These are phyloP conservation scores for Epichloe amarillans DNA, from an alignment of 2,329 filamentous ascomycete species.

Conservation along the genomic window DNA sequence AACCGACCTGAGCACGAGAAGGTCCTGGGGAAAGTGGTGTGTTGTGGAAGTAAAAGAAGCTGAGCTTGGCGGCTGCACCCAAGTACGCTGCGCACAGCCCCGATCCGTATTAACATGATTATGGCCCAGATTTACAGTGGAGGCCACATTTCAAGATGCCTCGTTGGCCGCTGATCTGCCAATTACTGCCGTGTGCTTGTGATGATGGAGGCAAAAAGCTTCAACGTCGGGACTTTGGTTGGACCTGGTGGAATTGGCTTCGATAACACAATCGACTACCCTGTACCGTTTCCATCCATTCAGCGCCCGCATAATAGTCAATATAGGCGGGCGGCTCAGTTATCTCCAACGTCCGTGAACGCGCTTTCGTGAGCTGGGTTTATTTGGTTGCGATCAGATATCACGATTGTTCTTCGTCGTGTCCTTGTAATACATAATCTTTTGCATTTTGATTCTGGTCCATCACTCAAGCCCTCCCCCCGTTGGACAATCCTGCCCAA, in stretches of 20 bases:
- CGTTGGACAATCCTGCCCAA: not conserved
- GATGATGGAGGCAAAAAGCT: not conserved
- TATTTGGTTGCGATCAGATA: too few relatives aligned
- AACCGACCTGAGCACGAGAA: constrained; percentile 5
- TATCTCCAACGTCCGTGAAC: too few relatives aligned
- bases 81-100: constrained; percentile 16
- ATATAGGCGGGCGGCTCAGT: too few relatives aligned
- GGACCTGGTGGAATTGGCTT: not conserved
- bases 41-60: not conserved
- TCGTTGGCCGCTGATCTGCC: not conserved
- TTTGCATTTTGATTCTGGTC: too few relatives aligned
- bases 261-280: not conserved
- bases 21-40: not conserved
- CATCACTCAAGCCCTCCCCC: too few relatives aligned
- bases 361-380: too few relatives aligned
- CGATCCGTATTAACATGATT: constrained; percentile 14
- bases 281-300: not conserved
- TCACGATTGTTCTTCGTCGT: too few relatives aligned
- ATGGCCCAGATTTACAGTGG: not conserved
- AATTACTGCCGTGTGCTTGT: not conserved
- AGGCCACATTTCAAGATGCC: not conserved
- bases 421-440: too few relatives aligned
- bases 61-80: constrained; percentile 11
- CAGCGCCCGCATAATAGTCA: too few relatives aligned
- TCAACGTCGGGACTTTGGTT: not conserved